Percentiles rank a stretch among this genome's conserved stretches.
Evolutionary conservation across 345 rosid genomes (phyloP).

Genomic region (Citropsis articulata): DNA sequence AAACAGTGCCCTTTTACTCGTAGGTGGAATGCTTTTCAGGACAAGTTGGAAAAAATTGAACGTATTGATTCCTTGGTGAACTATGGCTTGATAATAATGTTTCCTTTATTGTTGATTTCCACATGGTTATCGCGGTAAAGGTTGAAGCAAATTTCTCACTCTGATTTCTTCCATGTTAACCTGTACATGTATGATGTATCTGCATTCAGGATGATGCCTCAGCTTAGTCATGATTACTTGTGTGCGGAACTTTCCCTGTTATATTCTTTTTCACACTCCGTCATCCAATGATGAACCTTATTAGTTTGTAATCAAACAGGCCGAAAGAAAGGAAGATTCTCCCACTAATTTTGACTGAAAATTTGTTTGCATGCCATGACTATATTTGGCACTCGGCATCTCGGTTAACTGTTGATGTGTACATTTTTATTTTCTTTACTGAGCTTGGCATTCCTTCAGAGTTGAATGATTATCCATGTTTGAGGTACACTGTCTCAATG

Average conservation of each 20-base stretch:
- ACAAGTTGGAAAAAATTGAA: conserved; percentile 40
- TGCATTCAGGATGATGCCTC: background rate
- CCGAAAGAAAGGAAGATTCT: background rate
- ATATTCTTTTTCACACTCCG: background rate
- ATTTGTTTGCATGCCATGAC: background rate
- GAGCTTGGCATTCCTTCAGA: background rate
- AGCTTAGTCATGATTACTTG: background rate
- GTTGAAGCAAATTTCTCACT: background rate
- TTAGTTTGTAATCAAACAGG: background rate
- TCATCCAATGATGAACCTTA: background rate
- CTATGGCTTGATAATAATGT: conserved; percentile 56
- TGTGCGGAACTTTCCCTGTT: background rate
- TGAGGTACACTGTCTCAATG: background rate
- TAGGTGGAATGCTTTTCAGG: conserved; percentile 29
- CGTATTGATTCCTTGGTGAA: conserved; percentile 54
- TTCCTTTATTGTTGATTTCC: conserved; percentile 43
- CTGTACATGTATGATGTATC: background rate
- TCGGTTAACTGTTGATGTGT: background rate
- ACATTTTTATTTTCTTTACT: background rate
- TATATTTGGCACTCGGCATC: background rate
- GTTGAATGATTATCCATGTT: background rate
- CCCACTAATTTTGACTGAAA: background rate
- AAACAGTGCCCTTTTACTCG: conserved; percentile 39
- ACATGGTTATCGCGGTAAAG: conserved; percentile 36
- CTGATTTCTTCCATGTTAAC: background rate